A percentile compares a stretch with the other conserved stretches of the same genome.
Evolutionary conservation across 441 rosid genomes (phyloP).

Genomic region (Populus hybrid): DNA sequence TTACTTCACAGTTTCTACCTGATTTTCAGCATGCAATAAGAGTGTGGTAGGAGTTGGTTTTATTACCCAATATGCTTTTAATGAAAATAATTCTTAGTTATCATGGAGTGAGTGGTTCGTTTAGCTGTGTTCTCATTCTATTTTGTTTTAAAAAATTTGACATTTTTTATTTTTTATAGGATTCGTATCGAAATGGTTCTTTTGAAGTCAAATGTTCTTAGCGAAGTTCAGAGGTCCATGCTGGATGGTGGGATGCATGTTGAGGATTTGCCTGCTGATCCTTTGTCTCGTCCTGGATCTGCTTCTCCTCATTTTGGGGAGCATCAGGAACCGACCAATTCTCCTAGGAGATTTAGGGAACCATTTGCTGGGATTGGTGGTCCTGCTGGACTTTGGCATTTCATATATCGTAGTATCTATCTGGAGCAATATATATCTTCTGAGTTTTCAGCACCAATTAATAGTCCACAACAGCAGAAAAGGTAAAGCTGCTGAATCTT

Average conservation of each 20-base stretch:
- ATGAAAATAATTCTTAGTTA: background rate
- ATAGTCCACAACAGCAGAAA: conserved; percentile 69
- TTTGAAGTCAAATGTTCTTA: conserved; percentile 78
- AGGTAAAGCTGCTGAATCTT: conserved; percentile 40
- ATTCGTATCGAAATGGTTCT: conserved; percentile 73
- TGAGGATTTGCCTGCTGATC: conserved; percentile 77
- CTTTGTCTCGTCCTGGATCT: conserved; percentile 43
- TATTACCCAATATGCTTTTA: background rate
- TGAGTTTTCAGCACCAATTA: conserved; percentile 84
- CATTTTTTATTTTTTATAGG: conserved; percentile 41
- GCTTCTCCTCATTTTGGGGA: conserved; percentile 49
- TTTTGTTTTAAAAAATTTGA: conserved; percentile 10
- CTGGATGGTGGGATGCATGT: conserved; percentile 92
- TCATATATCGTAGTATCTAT: conserved; percentile 89
- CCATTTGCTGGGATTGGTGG: conserved; percentile 73
- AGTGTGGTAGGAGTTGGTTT: background rate
- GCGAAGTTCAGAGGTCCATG: conserved; percentile 82
- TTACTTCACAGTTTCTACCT: background rate
- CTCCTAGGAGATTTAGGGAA: conserved; percentile 49
- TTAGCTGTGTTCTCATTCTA: conserved; percentile 1
- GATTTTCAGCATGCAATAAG: background rate
- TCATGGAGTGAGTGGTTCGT: background rate
- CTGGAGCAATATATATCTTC: conserved; percentile 92
- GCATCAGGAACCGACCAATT: conserved; percentile 38
- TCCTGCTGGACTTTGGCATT: conserved; percentile 96